These are phyloP conservation scores for sunflower (Helianthus annuus) DNA, from an alignment of 129 eudicot genomes.

Conservation along the genomic window DNA sequence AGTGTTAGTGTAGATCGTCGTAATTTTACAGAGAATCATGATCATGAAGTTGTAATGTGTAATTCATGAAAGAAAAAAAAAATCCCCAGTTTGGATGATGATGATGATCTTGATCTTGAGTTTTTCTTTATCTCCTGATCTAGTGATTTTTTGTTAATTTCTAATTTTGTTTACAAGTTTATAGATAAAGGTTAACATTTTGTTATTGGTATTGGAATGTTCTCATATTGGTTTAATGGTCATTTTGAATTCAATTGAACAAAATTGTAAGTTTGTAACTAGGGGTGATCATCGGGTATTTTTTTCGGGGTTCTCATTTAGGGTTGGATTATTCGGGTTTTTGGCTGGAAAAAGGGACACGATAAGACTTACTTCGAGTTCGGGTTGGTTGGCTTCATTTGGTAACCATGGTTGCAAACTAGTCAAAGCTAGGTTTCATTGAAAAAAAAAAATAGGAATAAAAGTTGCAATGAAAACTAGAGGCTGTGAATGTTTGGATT, in stretches of 20 bases:
- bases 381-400: too few species aligned
- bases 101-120: constrained; percentile 37
- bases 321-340: too few species aligned
- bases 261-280: not conserved
- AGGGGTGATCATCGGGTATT: too few species aligned
- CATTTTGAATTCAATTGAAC: not conserved
- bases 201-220: constrained; percentile 1
- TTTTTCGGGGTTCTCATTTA: too few species aligned
- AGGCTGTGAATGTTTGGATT: not conserved
- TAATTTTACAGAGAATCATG: constrained; percentile 32
- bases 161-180: constrained; percentile 11
- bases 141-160: not conserved
- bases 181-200: not conserved
- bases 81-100: constrained; percentile 27
- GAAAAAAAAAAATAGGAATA: not conserved
- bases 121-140: constrained; percentile 26
- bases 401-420: not conserved
- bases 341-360: too few species aligned
- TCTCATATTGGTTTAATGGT: not conserved
- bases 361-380: too few species aligned
- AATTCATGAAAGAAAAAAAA: constrained; percentile 24
- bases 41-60: constrained; percentile 32
- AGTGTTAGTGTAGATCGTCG: constrained; percentile 27
- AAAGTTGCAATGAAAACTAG: not conserved
- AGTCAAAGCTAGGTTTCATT: not conserved